Conservation (phyloP, 441 rosid genomes). For the Erysimum cheiri region DNA sequence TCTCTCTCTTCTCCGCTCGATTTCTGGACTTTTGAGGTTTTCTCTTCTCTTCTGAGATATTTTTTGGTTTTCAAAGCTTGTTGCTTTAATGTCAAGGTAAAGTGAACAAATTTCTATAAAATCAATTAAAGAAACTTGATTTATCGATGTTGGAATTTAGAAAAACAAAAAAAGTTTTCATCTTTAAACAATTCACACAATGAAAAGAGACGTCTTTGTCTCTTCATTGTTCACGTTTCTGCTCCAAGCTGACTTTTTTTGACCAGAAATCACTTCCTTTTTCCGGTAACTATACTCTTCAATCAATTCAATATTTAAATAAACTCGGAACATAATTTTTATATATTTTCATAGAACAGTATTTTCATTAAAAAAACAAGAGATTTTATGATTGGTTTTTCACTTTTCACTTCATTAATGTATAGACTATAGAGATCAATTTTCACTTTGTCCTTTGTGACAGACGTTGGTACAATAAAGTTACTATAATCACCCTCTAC, state of each 20-base stretch:
- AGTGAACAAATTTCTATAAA: conserved; percentile 33
- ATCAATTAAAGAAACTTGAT: conserved; percentile 17
- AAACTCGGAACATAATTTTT: background rate
- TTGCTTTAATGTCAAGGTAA: conserved; percentile 50
- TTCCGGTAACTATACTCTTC: conserved; percentile 8
- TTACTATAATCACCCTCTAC: conserved; percentile 1
- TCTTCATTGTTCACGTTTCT: conserved; percentile 37
- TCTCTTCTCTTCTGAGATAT: conserved; percentile 17
- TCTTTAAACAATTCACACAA: conserved; percentile 1
- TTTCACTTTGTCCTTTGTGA: conserved; percentile 21
- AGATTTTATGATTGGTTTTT: conserved; percentile 9
- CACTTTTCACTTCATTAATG: conserved; percentile 26
- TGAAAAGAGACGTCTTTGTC: conserved; percentile 31
- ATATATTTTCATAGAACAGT: background rate
- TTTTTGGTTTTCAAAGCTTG: conserved; percentile 19
- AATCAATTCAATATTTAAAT: background rate
- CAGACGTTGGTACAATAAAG: background rate
- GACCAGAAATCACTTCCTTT: conserved; percentile 31
- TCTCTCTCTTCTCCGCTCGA: conserved; percentile 15
- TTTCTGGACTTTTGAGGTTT: conserved; percentile 25
- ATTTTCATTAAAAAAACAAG: background rate
- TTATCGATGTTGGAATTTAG: conserved; percentile 26
- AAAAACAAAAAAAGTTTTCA: background rate
- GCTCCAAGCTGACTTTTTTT: conserved; percentile 24
- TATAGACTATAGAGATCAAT: background rate